Evolutionary conservation across 2,329 filamentous ascomycete genomes (phyloP).

Genomic region (Xylariales sp.): DNA sequence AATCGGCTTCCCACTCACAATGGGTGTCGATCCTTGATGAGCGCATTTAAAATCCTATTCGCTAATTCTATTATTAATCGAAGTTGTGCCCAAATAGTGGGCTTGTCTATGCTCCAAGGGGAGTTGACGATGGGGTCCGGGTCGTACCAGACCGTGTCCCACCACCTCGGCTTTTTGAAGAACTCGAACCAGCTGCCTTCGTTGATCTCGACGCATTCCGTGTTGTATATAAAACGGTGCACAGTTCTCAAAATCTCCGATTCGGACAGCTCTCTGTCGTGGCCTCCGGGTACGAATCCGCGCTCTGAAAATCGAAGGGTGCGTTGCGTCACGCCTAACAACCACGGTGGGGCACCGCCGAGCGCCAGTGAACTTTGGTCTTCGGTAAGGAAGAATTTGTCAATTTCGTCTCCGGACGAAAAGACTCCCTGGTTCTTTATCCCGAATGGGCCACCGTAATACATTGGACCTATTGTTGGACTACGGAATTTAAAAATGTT

Average conservation of each 20-base stretch:
- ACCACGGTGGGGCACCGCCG: not conserved
- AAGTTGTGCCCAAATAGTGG: slow-evolving; percentile 22
- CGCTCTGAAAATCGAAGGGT: slow-evolving; percentile 2
- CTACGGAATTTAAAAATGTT: slow-evolving; percentile 8
- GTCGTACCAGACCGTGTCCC: not conserved
- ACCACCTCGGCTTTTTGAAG: slow-evolving; percentile 32
- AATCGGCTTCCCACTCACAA: slow-evolving; percentile 32
- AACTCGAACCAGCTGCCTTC: slow-evolving; percentile 30
- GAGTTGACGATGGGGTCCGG: not conserved
- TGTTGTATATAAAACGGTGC: not conserved
- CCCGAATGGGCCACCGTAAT: not conserved
- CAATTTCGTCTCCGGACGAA: not conserved
- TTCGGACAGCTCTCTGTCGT: not conserved
- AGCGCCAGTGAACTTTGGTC: rapidly evolving
- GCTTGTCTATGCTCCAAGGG: slow-evolving; percentile 29
- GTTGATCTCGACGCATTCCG: slow-evolving; percentile 22
- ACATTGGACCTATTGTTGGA: slow-evolving; percentile 22
- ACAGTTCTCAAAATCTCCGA: not conserved
- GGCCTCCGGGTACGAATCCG: slow-evolving; percentile 20
- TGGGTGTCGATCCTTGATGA: slow-evolving; percentile 27
- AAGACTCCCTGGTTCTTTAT: not conserved
- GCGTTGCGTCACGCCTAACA: slow-evolving; percentile 18
- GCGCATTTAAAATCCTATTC: slow-evolving; percentile 27
- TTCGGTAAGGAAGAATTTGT: slow-evolving; percentile 21
- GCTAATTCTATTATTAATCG: slow-evolving; percentile 27